A percentile compares a stretch with the other conserved stretches of the same genome.
phyloP scores from a whole-genome alignment of 495 filamentous ascomycete genomes.

The Annulohypoxylon moriforme region DNA sequence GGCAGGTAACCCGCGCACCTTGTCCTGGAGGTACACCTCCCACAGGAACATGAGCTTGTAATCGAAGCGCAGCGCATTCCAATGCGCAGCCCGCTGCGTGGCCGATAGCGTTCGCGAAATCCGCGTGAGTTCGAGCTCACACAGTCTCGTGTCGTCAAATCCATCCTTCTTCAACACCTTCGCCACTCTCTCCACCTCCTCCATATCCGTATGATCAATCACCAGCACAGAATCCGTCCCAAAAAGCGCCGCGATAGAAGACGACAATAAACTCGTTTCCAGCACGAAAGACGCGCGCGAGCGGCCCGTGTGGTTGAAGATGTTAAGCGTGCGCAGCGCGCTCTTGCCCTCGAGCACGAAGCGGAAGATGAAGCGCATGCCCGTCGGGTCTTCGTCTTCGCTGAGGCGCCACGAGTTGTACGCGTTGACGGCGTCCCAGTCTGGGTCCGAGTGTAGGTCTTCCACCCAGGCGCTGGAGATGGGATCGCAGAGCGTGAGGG shows the following conservation, averaged over 20 bases:
- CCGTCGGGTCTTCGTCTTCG: neutral
- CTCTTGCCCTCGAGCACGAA: neutral
- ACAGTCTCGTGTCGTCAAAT: neutral
- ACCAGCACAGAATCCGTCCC: neutral
- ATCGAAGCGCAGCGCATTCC: neutral
- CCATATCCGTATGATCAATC: neutral
- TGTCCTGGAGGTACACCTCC: neutral
- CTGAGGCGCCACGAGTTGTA: neutral
- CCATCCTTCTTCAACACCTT: neutral
- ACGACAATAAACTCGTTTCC: neutral
- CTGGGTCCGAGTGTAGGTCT: neutral
- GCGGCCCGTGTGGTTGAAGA: neutral
- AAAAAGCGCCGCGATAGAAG: neutral
- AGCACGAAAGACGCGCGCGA: neutral
- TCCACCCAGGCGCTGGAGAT: neutral
- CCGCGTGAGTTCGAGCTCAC: neutral
- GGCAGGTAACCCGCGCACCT: neutral
- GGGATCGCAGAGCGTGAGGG: neutral
- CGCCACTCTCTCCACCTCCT: neutral
- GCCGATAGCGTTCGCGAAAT: neutral
- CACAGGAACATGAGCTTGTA: neutral
- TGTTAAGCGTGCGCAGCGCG: neutral
- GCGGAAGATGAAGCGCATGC: neutral
- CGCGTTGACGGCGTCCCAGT: neutral
- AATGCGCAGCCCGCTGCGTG: neutral